Conservation (phyloP, 441 rosid species). For the Euphorbia celastroides region DNA sequence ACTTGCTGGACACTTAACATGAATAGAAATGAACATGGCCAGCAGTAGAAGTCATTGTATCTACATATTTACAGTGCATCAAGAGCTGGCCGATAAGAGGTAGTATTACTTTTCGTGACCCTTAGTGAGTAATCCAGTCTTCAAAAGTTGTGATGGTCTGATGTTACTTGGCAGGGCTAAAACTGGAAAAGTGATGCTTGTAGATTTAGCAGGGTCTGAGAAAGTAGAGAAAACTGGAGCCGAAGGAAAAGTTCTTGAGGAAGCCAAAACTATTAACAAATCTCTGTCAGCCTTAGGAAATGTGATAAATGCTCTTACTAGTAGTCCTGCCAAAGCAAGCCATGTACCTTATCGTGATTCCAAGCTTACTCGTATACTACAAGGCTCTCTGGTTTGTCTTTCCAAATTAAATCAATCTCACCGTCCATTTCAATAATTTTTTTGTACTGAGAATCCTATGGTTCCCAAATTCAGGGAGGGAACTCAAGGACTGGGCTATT, state of each 20-base stretch:
- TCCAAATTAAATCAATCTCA: constrained; percentile 13
- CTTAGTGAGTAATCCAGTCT: constrained; percentile 4
- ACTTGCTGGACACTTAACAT: constrained; percentile 30
- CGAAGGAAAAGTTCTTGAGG: constrained; percentile 89
- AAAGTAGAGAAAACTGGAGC: constrained; percentile 94
- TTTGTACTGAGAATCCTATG: constrained; percentile 14
- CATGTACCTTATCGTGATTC: constrained; percentile 88
- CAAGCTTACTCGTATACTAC: constrained; percentile 85
- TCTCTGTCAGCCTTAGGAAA: constrained; percentile 86
- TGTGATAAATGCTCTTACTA: constrained; percentile 77
- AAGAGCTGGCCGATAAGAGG: constrained; percentile 51
- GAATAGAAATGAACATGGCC: constrained; percentile 77
- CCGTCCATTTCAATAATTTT: neutral
- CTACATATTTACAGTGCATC: constrained; percentile 64
- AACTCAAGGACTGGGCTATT: constrained; percentile 69
- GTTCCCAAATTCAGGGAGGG: constrained; percentile 56
- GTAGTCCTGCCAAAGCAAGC: constrained; percentile 53
- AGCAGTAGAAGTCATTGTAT: constrained; percentile 91
- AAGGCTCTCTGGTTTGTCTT: constrained; percentile 76
- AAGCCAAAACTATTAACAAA: constrained; percentile 86
- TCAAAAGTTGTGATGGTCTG: constrained; percentile 11
- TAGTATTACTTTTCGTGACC: constrained; percentile 16
- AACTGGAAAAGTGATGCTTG: constrained; percentile 70
- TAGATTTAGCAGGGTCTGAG: constrained; percentile 95
- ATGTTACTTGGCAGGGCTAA: constrained; percentile 53